A percentile compares a stretch with the other conserved stretches of the same genome.
Conservation (phyloP, 2,329 filamentous ascomycete genomes). For the Penicillium sp. region DNA sequence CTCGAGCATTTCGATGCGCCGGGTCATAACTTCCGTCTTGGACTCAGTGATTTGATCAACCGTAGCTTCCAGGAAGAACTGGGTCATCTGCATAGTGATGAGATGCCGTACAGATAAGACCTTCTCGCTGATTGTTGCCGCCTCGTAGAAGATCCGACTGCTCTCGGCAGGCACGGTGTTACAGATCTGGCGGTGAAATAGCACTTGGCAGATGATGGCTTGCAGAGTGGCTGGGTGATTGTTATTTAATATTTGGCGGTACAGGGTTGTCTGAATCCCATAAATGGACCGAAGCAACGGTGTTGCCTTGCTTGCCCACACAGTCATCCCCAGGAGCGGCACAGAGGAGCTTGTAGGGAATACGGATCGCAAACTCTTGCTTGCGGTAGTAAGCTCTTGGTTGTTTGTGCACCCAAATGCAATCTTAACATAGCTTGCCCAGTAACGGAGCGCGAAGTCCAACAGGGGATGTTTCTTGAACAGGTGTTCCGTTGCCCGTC, state of each 20-base stretch:
- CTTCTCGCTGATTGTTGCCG: slow-evolving; percentile 34
- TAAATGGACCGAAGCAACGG: slow-evolving; percentile 26
- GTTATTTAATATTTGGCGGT: slow-evolving; percentile 24
- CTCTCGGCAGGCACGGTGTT: slow-evolving; percentile 26
- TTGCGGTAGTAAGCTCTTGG: slow-evolving; percentile 34
- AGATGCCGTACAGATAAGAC: slow-evolving; percentile 37
- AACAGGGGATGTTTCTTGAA: slow-evolving; percentile 36
- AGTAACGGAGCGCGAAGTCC: slow-evolving; percentile 43
- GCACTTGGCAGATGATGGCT: slow-evolving; percentile 40
- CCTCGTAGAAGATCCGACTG: slow-evolving; percentile 36
- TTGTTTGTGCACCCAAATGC: slow-evolving; percentile 34
- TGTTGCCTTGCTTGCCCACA: slow-evolving; percentile 38
- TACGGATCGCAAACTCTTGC: slow-evolving; percentile 39
- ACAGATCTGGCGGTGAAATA: slow-evolving; percentile 33
- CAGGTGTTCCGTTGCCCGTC: slow-evolving; percentile 19
- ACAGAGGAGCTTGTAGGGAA: slow-evolving; percentile 42
- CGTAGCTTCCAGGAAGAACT: slow-evolving; percentile 40
- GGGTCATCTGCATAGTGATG: slow-evolving; percentile 42
- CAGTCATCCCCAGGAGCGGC: slow-evolving; percentile 41
- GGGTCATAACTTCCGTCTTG: slow-evolving; percentile 29
- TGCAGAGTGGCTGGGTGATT: slow-evolving; percentile 43
- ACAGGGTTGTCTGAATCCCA: slow-evolving; percentile 25
- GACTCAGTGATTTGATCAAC: slow-evolving; percentile 25
- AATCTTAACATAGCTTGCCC: slow-evolving; percentile 40
- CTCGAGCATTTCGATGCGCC: slow-evolving; percentile 40